Conservation (phyloP, 2,329 filamentous ascomycete genomes). For the Neurospora sp. region DNA sequence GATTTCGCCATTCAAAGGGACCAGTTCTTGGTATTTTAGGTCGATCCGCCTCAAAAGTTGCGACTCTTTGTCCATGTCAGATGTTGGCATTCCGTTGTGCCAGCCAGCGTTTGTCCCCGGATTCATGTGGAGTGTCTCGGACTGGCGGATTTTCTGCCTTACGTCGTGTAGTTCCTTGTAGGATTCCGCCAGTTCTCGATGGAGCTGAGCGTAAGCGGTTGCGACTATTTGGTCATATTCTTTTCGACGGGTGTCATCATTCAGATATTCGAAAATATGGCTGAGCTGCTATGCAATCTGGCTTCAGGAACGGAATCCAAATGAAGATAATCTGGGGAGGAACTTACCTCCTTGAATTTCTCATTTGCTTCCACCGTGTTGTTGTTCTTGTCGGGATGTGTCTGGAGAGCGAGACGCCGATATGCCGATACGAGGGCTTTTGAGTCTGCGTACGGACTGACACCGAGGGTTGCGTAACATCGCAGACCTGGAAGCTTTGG, state of each 20-base stretch:
- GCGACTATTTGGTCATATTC: not conserved
- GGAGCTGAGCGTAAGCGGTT: not conserved
- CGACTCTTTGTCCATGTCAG: not conserved
- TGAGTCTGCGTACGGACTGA: not conserved
- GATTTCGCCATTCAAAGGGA: not conserved
- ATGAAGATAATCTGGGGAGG: not conserved
- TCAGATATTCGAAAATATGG: not conserved
- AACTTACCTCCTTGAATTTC: not conserved
- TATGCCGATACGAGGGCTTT: not conserved
- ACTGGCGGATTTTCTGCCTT: not conserved
- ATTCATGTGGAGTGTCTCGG: not conserved
- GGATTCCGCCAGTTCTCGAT: not conserved
- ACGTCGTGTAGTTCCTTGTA: not conserved
- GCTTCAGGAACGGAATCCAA: not conserved
- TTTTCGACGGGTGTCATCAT: not conserved
- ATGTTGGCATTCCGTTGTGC: not conserved
- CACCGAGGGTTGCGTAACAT: not conserved
- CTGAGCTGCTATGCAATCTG: not conserved
- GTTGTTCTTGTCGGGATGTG: not conserved
- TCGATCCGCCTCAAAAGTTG: not conserved
- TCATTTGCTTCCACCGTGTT: not conserved
- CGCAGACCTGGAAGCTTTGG: not conserved
- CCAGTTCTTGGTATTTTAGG: not conserved
- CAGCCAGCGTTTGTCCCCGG: not conserved
- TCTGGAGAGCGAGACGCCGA: not conserved